Evolutionary conservation across 2,329 filamentous ascomycete genomes (phyloP).

Genomic region (Sporothrix schenckii): DNA sequence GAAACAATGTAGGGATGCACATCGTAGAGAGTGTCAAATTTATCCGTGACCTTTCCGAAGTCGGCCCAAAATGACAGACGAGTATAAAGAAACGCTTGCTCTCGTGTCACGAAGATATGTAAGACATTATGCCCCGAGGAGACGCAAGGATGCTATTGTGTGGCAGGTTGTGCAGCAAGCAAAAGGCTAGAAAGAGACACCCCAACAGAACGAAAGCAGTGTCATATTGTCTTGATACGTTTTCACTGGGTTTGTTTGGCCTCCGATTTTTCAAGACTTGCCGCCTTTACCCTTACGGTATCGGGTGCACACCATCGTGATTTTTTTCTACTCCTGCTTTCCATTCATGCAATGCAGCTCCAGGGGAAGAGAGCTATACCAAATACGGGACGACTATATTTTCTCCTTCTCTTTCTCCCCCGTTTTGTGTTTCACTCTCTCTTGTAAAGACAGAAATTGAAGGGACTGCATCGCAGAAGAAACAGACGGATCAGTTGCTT

Average conservation of each 20-base stretch:
- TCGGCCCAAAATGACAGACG: not conserved
- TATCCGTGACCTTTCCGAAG: not conserved
- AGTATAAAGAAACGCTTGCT: not conserved
- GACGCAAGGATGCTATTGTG: slow-evolving; percentile 11
- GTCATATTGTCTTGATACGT: too few species aligned
- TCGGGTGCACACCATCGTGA: not conserved
- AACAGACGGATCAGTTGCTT: not conserved
- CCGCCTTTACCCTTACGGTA: slow-evolving; percentile 14
- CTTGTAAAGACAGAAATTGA: not conserved
- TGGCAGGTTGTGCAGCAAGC: slow-evolving; percentile 12
- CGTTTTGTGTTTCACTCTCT: too few species aligned
- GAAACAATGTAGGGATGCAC: not conserved
- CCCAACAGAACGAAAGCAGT: not conserved
- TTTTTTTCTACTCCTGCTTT: not conserved
- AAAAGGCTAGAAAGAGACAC: not conserved
- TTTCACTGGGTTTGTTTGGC: slow-evolving; percentile 5
- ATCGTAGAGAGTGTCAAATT: not conserved
- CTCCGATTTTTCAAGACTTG: slow-evolving; percentile 8
- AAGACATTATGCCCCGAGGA: slow-evolving; percentile 23
- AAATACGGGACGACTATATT: not conserved
- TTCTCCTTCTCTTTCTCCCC: too few species aligned
- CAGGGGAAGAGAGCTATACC: not conserved
- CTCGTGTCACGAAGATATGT: slow-evolving; percentile 7
- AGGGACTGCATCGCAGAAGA: not conserved
- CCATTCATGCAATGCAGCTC: not conserved